Percentiles rank a stretch among this genome's conserved stretches.
Conservation (phyloP, 106 monocot genomes). For the Dioscorea alata region DNA sequence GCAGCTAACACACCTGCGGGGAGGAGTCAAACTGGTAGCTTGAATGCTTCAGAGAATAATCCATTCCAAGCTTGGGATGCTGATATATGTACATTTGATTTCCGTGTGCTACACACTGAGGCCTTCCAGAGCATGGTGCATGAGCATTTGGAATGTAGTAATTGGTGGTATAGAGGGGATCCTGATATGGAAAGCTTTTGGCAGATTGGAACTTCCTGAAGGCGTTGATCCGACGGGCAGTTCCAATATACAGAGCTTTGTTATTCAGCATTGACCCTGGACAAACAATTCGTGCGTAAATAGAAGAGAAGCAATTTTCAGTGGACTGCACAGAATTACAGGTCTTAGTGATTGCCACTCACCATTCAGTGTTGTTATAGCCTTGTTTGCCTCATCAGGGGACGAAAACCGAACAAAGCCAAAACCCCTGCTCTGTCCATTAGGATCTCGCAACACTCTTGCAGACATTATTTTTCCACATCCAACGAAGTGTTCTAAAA, state of each 20-base stretch:
- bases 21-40: background rate
- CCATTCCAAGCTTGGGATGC: background rate
- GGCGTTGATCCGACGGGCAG: conserved; percentile 23
- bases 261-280: conserved; percentile 16
- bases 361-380: conserved; percentile 47
- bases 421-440: conserved; percentile 42
- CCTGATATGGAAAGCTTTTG: no score
- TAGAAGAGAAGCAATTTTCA: background rate
- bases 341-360: background rate
- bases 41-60: background rate
- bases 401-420: conserved; percentile 51
- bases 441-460: conserved; percentile 21
- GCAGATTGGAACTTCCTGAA: background rate
- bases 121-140: no score
- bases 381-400: conserved; percentile 36
- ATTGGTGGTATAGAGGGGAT: background rate
- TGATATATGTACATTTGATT: background rate
- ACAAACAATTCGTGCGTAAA: background rate
- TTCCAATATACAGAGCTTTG: conserved; percentile 20
- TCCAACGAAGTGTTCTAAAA: conserved; percentile 24
- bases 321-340: background rate
- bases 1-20: background rate
- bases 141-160: background rate
- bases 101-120: background rate
- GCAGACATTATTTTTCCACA: conserved; percentile 34